Base-by-base conservation (phyloP, 768 basidiomycete genomes). In the Tricholoma furcatifolium region DNA sequence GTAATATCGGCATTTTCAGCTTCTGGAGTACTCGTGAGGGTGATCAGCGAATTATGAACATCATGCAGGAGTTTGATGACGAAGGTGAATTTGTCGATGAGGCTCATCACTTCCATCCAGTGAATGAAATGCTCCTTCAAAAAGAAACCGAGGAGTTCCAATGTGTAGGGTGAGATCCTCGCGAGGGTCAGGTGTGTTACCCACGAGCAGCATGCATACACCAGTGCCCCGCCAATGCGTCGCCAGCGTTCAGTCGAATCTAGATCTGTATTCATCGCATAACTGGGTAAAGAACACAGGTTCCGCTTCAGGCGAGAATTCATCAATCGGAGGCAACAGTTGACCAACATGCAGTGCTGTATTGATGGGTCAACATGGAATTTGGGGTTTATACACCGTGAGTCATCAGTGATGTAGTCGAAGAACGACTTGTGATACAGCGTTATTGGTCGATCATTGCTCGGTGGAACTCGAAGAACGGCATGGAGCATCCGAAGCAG, bases 351-450 rank as follows among this genome's bases (percentile, higher is more conserved):
- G 11, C 43, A 24, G n/a, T 43, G 43, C 17, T 24, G 23, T 8
- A 17, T 14, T 12, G 21, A 24, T 4, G 21, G 43, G 21, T 23
- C 15, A 23, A 43, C 23, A 17, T 24, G 15, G 21, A 24, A 43
- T 8, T 11, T 23, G 21, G 11, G 2, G 11, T 43, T 43, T 2
- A 7, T 43, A 11, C 36, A 38, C 36, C 36, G 14, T 38, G 10
- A 38, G 12, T 3, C 4, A 38, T 38, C 36, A 38, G 36, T 38
- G 48, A 55, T 14, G 34, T 18, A 55, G 21, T 55, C 54, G 9
- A 11, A 43, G 30, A 55, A 44, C 12, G 48, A 55, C 38, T 45
- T 55, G 38, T 55, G 48, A 32, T 34, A 39, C 34, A 38, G 9
- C 34, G 23, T 35, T 3, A 40, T 17, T 11, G 44, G 12, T 2